Evolutionary conservation across 1,284 basidiomycete genomes (phyloP).

Genomic region (Rhodofomes roseus): DNA sequence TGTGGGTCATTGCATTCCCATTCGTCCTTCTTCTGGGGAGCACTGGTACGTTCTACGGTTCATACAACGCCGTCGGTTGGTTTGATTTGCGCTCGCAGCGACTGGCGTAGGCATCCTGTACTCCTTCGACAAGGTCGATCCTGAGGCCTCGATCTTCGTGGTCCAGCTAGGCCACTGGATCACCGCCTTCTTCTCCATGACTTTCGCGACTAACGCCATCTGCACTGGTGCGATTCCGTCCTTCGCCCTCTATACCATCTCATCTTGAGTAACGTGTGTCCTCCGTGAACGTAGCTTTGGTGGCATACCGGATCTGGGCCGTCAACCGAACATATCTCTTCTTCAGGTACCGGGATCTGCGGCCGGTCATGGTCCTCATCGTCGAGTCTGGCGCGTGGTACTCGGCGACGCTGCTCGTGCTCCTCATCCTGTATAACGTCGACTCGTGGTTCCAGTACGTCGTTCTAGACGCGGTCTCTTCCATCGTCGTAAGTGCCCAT

Average conservation of each 20-base stretch:
- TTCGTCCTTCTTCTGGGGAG: not conserved
- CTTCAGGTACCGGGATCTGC: slow-evolving; percentile 17
- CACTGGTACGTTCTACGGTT: not conserved
- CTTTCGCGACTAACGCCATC: not conserved
- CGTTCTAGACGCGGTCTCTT: not conserved
- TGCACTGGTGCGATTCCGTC: not conserved
- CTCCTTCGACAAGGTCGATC: not conserved
- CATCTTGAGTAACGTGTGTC: not conserved
- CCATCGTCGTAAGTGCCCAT: not conserved
- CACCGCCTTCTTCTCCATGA: not conserved
- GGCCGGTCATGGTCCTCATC: slow-evolving; percentile 32
- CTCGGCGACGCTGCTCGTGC: slow-evolving; percentile 30
- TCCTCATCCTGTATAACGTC: slow-evolving; percentile 17
- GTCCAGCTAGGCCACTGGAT: not conserved
- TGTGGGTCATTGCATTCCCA: not conserved
- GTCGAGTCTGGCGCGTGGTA: slow-evolving; percentile 40
- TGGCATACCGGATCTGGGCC: slow-evolving; percentile 33
- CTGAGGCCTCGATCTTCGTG: not conserved
- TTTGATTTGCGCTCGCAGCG: not conserved
- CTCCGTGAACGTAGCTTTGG: slow-evolving; percentile 1
- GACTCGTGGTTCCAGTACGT: not conserved
- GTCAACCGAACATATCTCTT: slow-evolving; percentile 22
- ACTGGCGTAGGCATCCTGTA: not conserved
- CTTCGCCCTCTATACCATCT: not conserved
- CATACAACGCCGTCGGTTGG: not conserved